Base-by-base conservation (phyloP, 1,284 basidiomycete genomes). In the Sporisorium sorghi region DNA sequence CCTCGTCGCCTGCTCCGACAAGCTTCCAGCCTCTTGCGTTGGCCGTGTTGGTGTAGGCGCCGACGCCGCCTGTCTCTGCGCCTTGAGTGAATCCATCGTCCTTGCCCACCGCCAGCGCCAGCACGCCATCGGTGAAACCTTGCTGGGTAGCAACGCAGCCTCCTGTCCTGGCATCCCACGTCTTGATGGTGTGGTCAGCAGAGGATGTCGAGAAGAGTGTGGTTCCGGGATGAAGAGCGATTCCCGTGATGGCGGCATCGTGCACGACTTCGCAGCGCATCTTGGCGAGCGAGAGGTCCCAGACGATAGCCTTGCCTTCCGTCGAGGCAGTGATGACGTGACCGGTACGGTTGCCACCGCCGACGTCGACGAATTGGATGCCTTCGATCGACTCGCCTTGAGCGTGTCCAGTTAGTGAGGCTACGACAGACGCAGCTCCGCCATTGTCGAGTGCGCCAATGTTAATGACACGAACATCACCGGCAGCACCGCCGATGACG, bases 111-210 rank as follows among this genome's bases (percentile, higher is more conserved):
- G 91, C 89, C 0, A 93, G 90, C 43, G 88, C 89, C 37, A 97
- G 89, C 2, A 99, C 88, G 3, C 92, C 89, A 1, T 90, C 94
- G 21, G 88, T 88, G 82, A 98, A 95, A 2, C 95, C 96, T 52
- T 89, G 90, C 84, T 97, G 92, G 55, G 90, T 90, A 42, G 90
- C 90, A 15, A 97, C 70, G 24, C 93, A 87, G 4, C 89, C 87
- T 0, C 95, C 94, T 2, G 91, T 93, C 43, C 94, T 90, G 6
- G 91, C 91, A 83, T 99, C 96, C 94, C 95, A 98, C 3, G 94
- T 97, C 73, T 90, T 90, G 63, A 97, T 87, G 0, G 90, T 91
- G 66, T 88, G 90, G 86, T 98, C 95, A 1, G 93, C 83, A 4
- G 93, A 91, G 74, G 69, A 67, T 21, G 81, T 83, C 9, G 73